Conservation (phyloP, 2,329 filamentous ascomycete genomes). For the Colletotrichum sp. region DNA sequence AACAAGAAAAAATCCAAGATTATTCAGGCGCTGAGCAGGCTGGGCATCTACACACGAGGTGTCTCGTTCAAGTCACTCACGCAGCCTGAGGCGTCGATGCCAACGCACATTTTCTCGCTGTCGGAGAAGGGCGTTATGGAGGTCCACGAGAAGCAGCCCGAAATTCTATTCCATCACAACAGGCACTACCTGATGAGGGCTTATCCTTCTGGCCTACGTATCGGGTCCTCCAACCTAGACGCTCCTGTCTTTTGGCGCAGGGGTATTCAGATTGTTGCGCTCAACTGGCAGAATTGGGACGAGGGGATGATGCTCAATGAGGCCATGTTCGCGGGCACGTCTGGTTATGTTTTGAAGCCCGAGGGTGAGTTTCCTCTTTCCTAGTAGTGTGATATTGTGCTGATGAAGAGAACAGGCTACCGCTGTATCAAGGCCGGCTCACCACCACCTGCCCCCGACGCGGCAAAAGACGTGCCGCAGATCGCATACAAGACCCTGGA, state of each 20-base stretch:
- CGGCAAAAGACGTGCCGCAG: constrained; percentile 15
- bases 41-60: constrained; percentile 84
- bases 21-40: constrained; percentile 72
- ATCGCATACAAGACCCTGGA: constrained; percentile 65
- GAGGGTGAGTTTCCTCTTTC: constrained; percentile 51
- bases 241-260: constrained; percentile 86
- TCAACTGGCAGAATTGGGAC: constrained; percentile 94
- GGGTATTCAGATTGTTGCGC: constrained; percentile 86
- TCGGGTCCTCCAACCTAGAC: constrained; percentile 86
- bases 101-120: constrained; percentile 72
- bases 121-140: constrained; percentile 70
- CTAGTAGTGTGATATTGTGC: background rate
- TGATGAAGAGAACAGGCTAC: constrained; percentile 34
- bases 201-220: constrained; percentile 83
- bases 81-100: constrained; percentile 72
- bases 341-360: constrained; percentile 89
- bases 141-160: constrained; percentile 54
- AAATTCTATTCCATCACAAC: constrained; percentile 79
- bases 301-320: constrained; percentile 96
- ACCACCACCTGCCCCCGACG: background rate
- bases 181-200: constrained; percentile 82
- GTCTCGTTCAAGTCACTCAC: constrained; percentile 82
- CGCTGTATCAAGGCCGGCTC: constrained; percentile 36
- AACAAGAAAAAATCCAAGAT: constrained; percentile 63
- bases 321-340: constrained; percentile 84